phyloP scores from a whole-genome alignment of 257 asterid species.

The Solanum chiquidenum region DNA sequence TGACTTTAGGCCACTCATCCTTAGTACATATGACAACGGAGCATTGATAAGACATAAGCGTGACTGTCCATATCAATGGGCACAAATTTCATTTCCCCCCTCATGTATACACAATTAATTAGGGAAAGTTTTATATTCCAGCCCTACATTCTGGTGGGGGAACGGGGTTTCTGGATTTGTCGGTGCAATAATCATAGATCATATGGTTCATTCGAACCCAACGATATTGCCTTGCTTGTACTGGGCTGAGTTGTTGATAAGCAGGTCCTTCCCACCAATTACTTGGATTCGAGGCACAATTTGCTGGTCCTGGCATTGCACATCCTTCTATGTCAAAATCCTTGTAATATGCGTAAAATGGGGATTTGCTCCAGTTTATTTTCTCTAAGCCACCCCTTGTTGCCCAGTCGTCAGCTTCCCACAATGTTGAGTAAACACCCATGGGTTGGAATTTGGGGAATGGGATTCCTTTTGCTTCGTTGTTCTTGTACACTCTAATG shows the following conservation, averaged over 20 bases:
- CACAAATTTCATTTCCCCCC: background rate
- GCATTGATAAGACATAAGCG: background rate
- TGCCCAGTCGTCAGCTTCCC: constrained; percentile 99
- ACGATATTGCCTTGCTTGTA: constrained; percentile 41
- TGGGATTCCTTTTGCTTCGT: constrained; percentile 59
- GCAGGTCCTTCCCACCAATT: constrained; percentile 88
- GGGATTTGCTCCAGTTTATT: constrained; percentile 82
- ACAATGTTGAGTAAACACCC: constrained; percentile 68
- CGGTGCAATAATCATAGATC: constrained; percentile 88
- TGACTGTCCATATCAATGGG: background rate
- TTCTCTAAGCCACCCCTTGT: constrained; percentile 83
- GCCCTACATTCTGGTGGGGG: constrained; percentile 44
- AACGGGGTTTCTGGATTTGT: constrained; percentile 42
- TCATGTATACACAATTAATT: background rate
- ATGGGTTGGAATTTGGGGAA: constrained; percentile 66
- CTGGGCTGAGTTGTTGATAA: constrained; percentile 41
- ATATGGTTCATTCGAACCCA: constrained; percentile 75
- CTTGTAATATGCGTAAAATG: constrained; percentile 73
- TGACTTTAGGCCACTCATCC: background rate
- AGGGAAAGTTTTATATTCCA: background rate
- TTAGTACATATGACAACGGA: background rate
- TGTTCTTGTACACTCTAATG: constrained; percentile 72
- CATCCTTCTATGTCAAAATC: constrained; percentile 91
- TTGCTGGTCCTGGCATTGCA: constrained; percentile 52
- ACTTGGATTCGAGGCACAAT: constrained; percentile 33